Conservation (phyloP, 331 rosid species). For the Malus hybrid region DNA sequence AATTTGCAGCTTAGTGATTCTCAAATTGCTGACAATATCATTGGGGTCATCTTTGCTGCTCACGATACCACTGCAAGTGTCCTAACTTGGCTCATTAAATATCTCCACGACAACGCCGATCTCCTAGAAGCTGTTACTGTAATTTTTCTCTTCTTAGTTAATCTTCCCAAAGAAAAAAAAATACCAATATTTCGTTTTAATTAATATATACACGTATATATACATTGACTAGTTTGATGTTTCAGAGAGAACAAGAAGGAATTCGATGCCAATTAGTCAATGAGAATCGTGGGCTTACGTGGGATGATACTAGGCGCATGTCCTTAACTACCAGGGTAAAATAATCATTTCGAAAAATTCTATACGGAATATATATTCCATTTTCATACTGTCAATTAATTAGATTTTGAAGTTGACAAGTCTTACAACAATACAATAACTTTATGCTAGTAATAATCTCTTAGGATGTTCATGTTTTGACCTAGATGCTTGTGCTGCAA, state of each 20-base stretch:
- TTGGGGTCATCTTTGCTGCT: slow-evolving; percentile 90
- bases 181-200: background rate
- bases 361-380: background rate
- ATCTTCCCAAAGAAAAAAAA: background rate
- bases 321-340: slow-evolving; percentile 54
- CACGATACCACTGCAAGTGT: slow-evolving; percentile 93
- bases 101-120: slow-evolving; percentile 54
- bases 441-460: no score
- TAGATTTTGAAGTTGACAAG: no score
- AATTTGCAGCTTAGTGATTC: slow-evolving; percentile 36
- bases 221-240: background rate
- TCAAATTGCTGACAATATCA: slow-evolving; percentile 79
- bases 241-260: slow-evolving; percentile 73
- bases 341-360: background rate
- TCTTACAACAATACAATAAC: background rate
- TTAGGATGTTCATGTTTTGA: no score
- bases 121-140: slow-evolving; percentile 68
- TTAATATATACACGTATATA: background rate
- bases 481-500: no score
- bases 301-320: slow-evolving; percentile 82
- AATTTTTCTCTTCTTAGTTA: background rate
- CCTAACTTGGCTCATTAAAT: slow-evolving; percentile 76
- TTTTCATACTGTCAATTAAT: background rate
- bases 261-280: slow-evolving; percentile 22
- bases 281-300: slow-evolving; percentile 58